Evolutionary conservation across 148 eudicot genomes (phyloP).

Genomic region (Rhododendron henanense): DNA sequence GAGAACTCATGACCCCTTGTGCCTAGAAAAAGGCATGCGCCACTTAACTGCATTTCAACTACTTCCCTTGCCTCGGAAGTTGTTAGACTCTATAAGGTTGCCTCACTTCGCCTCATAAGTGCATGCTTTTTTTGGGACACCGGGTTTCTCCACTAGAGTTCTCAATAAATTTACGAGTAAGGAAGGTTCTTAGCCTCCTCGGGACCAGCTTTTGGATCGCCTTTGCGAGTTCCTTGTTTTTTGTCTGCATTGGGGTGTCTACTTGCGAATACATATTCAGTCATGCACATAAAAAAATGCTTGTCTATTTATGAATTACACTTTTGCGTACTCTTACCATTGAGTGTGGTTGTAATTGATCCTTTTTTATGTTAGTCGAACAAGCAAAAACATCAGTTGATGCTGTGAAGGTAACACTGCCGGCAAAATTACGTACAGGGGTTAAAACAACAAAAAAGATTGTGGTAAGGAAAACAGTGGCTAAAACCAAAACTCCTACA

Average conservation of each 20-base stretch:
- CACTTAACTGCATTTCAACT: not conserved
- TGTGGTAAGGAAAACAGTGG: conserved; percentile 41
- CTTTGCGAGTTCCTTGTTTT: not conserved
- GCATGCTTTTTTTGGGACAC: not conserved
- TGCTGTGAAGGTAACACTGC: conserved; percentile 31
- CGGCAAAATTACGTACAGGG: conserved; percentile 26
- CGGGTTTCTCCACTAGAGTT: not conserved
- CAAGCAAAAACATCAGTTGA: conserved; percentile 28
- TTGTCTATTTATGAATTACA: not conserved
- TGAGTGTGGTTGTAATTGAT: not conserved
- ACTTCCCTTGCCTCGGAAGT: not conserved
- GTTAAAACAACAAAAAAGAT: conserved; percentile 35
- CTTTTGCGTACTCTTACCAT: not conserved
- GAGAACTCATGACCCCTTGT: not conserved
- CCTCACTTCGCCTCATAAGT: not conserved
- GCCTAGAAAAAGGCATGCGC: not conserved
- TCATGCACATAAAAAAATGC: not conserved
- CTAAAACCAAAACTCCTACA: conserved; percentile 40
- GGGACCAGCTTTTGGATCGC: not conserved
- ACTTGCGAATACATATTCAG: not conserved
- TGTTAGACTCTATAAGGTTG: not conserved
- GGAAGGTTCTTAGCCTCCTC: not conserved
- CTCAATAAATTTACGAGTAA: not conserved
- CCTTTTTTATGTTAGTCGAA: conserved; percentile 31
- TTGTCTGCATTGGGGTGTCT: not conserved